These are phyloP conservation scores for Exidia glandulosa DNA, from an alignment of 768 basidiomycete genomes.

Conservation along the genomic window DNA sequence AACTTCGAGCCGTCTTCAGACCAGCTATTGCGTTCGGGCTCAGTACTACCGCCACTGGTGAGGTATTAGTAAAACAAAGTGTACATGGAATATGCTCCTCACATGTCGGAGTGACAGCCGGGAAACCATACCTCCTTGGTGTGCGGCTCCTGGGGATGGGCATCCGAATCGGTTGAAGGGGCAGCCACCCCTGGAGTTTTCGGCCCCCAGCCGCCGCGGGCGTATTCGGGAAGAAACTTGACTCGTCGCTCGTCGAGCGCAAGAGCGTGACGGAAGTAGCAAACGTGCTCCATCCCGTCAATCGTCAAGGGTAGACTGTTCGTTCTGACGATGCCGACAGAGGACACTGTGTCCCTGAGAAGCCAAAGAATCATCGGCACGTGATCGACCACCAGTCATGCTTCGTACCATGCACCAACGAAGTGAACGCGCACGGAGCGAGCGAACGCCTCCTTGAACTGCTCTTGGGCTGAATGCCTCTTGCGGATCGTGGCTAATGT, in stretches of 20 bases:
- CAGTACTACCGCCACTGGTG: slow-evolving; percentile 13
- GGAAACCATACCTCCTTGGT: slow-evolving; percentile 35
- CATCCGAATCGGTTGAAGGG: too few species aligned
- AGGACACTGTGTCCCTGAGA: slow-evolving; percentile 15
- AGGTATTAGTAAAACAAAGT: neutral
- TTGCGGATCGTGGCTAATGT: slow-evolving; percentile 2
- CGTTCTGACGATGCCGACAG: slow-evolving; percentile 26
- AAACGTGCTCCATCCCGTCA: slow-evolving; percentile 22
- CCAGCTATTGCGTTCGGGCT: too few species aligned
- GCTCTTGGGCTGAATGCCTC: slow-evolving; percentile 13
- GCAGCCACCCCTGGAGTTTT: slow-evolving; percentile 1
- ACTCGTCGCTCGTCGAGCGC: slow-evolving; percentile 38
- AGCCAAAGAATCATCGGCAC: too few species aligned
- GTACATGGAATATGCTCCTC: slow-evolving; percentile 3
- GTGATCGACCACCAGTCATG: neutral
- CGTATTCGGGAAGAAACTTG: slow-evolving; percentile 36
- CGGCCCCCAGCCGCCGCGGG: slow-evolving; percentile 16
- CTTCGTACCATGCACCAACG: slow-evolving; percentile 31
- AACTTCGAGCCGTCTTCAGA: too few species aligned
- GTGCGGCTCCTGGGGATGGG: neutral
- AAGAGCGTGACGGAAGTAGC: slow-evolving; percentile 35
- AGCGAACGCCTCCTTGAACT: slow-evolving; percentile 28
- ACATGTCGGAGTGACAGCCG: slow-evolving; percentile 30
- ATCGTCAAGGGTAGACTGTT: slow-evolving; percentile 22
- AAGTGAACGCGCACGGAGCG: slow-evolving; percentile 29